Evolutionary conservation across 441 rosid species (phyloP), one percentile per base, ranked within the genome.

Genomic region (Melastoma candidum): DNA sequence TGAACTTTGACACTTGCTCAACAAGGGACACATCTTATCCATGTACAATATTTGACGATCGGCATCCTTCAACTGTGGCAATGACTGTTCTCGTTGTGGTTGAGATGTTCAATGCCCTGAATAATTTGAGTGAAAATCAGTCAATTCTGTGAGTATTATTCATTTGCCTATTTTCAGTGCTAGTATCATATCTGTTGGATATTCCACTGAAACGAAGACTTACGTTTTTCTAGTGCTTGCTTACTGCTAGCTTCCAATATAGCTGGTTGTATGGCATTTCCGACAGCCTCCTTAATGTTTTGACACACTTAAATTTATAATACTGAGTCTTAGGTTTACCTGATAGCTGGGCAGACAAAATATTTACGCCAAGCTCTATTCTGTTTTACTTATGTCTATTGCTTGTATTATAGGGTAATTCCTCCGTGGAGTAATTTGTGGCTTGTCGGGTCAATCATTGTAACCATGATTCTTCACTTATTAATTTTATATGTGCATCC

Each of bases 21-120:
- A 78, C 79, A 41, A 86, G 99, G 71, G 85, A 84, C 68, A 81
- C 99, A 24, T 61, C 79, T 73, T 89, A 86, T 57, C 93, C 90
- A 11, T 93, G 99, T 76, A 93, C 85, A 71, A 70, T 89, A 66
- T 93, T 93, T 68, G 90, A 93, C 54, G 95, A 89, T 71, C 79
- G 77, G 55, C 97, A 89, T 81, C 99, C 99, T 61, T 93, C 99
- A 43, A 86, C 99, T 29, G 86, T 93, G 57, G 67, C 97, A 46
- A 89, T 89, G 99, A 93, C 99, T 17, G 99, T 93, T 59, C 99
- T 93, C 75, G 97, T 93, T 68, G 97, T 93, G 44, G 99, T 93
- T 63, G 99, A 93, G 81, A 93, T 93, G 99, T 93, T 89, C 71
- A 93, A 93, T 59, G 96, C 99, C 69, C 73, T 93, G 72, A 93